These are phyloP conservation scores for Capronia coronata DNA, from an alignment of 2,329 filamentous ascomycete species.

Conservation along the genomic window DNA sequence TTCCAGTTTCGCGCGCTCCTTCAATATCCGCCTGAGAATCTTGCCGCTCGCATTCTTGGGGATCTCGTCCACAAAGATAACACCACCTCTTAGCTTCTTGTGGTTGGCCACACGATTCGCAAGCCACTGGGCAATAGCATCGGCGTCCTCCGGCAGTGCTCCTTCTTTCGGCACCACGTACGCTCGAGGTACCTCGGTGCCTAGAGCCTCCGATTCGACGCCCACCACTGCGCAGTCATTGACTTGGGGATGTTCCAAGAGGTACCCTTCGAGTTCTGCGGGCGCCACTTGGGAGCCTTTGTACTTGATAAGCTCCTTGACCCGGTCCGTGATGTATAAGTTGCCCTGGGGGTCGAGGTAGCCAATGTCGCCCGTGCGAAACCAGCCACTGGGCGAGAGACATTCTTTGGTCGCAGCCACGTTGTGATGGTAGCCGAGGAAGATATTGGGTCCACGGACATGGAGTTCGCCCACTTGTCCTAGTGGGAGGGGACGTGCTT, in stretches of 20 bases:
- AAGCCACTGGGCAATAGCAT: not conserved
- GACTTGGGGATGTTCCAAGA: constrained; percentile 41
- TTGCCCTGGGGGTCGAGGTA: constrained; percentile 19
- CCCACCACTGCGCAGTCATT: constrained; percentile 43
- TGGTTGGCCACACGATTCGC: not conserved
- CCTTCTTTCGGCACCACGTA: constrained; percentile 2
- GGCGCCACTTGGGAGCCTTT: constrained; percentile 38
- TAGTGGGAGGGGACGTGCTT: too few relatives aligned
- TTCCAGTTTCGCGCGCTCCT: too few relatives aligned
- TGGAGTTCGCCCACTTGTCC: too few relatives aligned
- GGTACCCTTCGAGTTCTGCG: constrained; percentile 42
- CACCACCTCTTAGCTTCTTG: not conserved
- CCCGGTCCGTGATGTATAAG: constrained; percentile 21
- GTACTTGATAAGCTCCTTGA: constrained; percentile 28
- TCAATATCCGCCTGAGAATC: too few relatives aligned
- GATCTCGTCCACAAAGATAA: not conserved
- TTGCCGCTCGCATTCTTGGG: not conserved
- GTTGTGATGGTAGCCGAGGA: constrained; percentile 16
- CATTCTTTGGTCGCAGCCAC: constrained; percentile 17
- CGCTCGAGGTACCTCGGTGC: constrained; percentile 37
- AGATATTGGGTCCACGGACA: too few relatives aligned
- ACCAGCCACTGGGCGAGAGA: constrained; percentile 16
- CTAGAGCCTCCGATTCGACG: constrained; percentile 28
- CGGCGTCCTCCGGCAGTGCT: not conserved
- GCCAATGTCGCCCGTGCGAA: constrained; percentile 24